These are phyloP conservation scores for Grigorovia yakushimaensis DNA, from an alignment of 805 yeast genomes.

Conservation along the genomic window DNA sequence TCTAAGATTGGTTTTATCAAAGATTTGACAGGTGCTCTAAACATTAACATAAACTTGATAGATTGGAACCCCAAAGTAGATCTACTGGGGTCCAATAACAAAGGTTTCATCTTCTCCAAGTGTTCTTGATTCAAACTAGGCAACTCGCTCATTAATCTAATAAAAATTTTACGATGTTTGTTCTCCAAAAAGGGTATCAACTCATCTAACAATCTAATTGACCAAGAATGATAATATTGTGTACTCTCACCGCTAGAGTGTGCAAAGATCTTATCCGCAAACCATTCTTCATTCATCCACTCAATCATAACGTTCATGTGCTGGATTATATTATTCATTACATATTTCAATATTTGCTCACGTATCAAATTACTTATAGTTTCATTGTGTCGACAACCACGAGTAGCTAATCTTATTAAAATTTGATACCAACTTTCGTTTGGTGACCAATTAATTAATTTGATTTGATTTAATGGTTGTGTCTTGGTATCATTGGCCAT, in stretches of 20 bases:
- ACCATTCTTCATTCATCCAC: slow-evolving; percentile 97
- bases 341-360: slow-evolving; percentile 59
- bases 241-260: slow-evolving; percentile 3
- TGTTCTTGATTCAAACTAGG: slow-evolving; percentile 62
- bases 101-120: slow-evolving; percentile 54
- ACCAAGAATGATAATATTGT: slow-evolving; percentile 51
- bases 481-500: background rate
- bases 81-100: slow-evolving; percentile 82
- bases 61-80: slow-evolving; percentile 73
- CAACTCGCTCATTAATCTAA: slow-evolving; percentile 76
- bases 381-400: slow-evolving; percentile 50
- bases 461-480: slow-evolving; percentile 16
- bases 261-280: slow-evolving; percentile 35
- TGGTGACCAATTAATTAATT: slow-evolving; percentile 44
- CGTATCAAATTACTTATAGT: slow-evolving; percentile 55
- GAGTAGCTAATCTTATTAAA: slow-evolving; percentile 65
- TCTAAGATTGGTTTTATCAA: slow-evolving; percentile 24
- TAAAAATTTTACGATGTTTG: slow-evolving; percentile 67
- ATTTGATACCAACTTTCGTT: slow-evolving; percentile 69
- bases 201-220: slow-evolving; percentile 61
- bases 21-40: slow-evolving; percentile 72
- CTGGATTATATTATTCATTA: slow-evolving; percentile 60
- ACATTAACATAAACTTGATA: slow-evolving; percentile 74
- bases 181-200: slow-evolving; percentile 78
- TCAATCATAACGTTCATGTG: slow-evolving; percentile 54